Evolutionary conservation across 2,329 filamentous ascomycete species (phyloP), one percentile per base, ranked within the genome.

Genomic region (Colletotrichum destructivum): DNA sequence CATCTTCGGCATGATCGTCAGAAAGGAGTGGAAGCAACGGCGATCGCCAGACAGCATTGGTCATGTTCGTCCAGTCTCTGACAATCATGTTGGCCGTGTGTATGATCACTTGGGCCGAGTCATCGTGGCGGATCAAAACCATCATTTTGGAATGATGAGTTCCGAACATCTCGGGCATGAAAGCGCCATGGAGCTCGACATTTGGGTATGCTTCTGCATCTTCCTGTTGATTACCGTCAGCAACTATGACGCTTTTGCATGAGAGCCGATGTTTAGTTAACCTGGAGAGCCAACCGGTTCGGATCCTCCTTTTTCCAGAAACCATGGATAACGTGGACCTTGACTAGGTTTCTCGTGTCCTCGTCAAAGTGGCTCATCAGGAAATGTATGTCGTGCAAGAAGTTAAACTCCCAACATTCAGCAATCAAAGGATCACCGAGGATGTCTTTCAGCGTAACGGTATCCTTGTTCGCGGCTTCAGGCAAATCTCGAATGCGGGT

Each of bases 1-100:
- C 23, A n/a, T 23, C 49, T 42, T 46, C 49, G 7, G 54, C 47
- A 11, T 64, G 47, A 16, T 63, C 44, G 23, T 66, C 35, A 35
- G 67, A 31, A 11, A 83, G 60, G 1, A 88, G 81, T 0, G 93
- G 91, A 1, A 97, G 88, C 1, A 89, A 78, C 0, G 94, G 94
- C 0, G 94, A 96, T 61, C 84, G 86, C 95, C 95, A 98, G 6
- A 93, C 88, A 1, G 90, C 94, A 79, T 98, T 94, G 0, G 91
- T 93, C 93, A 97, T 93, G 75, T 96, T 96, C 1, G 86, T 88
- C 95, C 95, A 98, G 79, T 98, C 95, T 66, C 91, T 90, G 4
- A 87, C 78, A n/a, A 97, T 96, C 92, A 97, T 94, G 76, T 98
- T 98, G 21, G 95, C 94, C 0, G 95, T 98, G 76, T 97, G 94